phyloP scores from a whole-genome alignment of 2,329 filamentous ascomycete species.

The Phyllosticta capitalensis region DNA sequence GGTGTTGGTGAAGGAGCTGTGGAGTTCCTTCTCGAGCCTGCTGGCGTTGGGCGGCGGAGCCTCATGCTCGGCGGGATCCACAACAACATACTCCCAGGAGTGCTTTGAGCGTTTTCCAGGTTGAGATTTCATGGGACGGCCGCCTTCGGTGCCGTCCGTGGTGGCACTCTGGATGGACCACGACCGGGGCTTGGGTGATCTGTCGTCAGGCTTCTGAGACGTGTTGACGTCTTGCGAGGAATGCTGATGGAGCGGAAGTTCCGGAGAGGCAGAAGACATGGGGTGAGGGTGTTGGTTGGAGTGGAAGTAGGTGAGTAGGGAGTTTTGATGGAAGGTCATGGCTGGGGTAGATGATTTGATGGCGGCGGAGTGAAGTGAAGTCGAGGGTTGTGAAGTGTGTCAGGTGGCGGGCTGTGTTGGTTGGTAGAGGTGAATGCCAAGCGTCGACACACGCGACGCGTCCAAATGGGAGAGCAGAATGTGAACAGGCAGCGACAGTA shows the following conservation, averaged over 20 bases:
- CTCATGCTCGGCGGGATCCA: constrained; percentile 10
- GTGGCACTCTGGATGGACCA: constrained; percentile 4
- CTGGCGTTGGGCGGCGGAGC: constrained; percentile 1
- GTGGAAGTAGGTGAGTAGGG: constrained; percentile 5
- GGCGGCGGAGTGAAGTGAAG: constrained; percentile 3
- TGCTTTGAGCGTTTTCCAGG: constrained; percentile 7
- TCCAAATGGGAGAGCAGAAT: neutral
- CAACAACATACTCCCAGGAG: constrained; percentile 7
- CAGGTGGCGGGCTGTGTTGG: constrained; percentile 10
- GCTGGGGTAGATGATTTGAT: neutral
- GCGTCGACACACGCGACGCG: constrained; percentile 9
- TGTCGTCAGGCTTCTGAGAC: constrained; percentile 1
- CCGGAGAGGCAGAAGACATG: neutral
- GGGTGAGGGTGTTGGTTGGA: neutral
- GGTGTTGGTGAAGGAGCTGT: constrained; percentile 9
- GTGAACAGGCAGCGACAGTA: neutral
- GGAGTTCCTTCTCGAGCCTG: constrained; percentile 8
- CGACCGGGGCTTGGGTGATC: neutral
- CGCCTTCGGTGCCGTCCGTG: neutral
- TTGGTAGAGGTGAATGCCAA: constrained; percentile 4
- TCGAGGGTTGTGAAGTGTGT: constrained; percentile 1
- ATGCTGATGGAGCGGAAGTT: constrained; percentile 1
- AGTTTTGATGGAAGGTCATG: constrained; percentile 7
- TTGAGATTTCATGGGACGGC: neutral
- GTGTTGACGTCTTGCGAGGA: constrained; percentile 2